These are phyloP conservation scores for Rhododendron ovatum DNA, from an alignment of 148 eudicot genomes.

Conservation along the genomic window DNA sequence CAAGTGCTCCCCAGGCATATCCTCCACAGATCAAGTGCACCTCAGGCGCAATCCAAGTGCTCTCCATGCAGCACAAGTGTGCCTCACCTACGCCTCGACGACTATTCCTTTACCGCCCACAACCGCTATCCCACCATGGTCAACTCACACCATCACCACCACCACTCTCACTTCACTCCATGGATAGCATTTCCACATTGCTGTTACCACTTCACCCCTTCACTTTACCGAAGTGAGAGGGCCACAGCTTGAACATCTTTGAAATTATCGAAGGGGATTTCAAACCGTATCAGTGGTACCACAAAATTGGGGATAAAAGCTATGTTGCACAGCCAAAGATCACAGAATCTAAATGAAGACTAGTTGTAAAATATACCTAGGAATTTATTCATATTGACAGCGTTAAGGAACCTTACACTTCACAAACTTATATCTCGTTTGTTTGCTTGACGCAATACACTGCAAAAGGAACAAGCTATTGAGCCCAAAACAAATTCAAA, in stretches of 20 bases:
- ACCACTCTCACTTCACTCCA: too few species aligned
- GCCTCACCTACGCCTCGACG: too few species aligned
- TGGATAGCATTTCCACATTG: too few species aligned
- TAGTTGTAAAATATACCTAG: not conserved
- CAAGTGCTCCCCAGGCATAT: too few species aligned
- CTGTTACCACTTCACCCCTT: too few species aligned
- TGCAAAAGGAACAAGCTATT: not conserved
- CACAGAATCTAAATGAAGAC: not conserved
- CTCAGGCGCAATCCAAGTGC: too few species aligned
- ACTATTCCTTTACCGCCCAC: too few species aligned
- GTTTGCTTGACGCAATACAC: conserved; percentile 13
- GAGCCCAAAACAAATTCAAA: not conserved
- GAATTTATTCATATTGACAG: not conserved
- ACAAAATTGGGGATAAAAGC: conserved; percentile 9
- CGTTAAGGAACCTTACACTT: not conserved
- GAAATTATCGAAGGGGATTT: not conserved
- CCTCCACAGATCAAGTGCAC: too few species aligned
- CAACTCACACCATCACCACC: too few species aligned
- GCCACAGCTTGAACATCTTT: conserved; percentile 6
- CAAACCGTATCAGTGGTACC: not conserved
- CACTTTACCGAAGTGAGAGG: not conserved
- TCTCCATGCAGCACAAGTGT: too few species aligned
- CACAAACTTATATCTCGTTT: conserved; percentile 2
- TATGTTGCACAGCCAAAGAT: not conserved
- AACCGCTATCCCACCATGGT: too few species aligned